A percentile compares a stretch with the other conserved stretches of the same genome.
These are phyloP conservation scores for Fusarium sambucinum DNA, from an alignment of 2,329 filamentous ascomycete species.

Conservation along the genomic window DNA sequence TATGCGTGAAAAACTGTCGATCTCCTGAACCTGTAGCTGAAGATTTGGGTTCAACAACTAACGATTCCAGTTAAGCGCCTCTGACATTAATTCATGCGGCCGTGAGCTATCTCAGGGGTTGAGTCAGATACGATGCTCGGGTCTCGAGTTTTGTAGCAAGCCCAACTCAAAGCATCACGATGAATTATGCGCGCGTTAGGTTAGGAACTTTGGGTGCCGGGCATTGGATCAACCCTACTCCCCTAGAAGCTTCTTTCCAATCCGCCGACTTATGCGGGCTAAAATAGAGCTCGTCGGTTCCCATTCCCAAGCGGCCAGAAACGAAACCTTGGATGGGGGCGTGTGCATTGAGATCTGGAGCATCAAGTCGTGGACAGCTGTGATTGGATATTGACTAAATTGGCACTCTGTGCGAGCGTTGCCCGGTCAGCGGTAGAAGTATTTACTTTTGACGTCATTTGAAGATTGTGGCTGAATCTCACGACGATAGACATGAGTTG, in stretches of 20 bases:
- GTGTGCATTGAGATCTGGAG: conserved; percentile 29
- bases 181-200: conserved; percentile 2
- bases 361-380: conserved; percentile 27
- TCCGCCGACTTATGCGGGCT: conserved; percentile 8
- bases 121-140: not conserved
- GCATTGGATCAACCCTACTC: not conserved
- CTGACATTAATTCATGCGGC: conserved; percentile 16
- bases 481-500: not conserved
- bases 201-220: conserved; percentile 1
- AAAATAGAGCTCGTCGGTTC: conserved; percentile 16
- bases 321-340: conserved; percentile 22
- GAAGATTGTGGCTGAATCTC: not conserved
- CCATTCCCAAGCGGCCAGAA: conserved; percentile 20
- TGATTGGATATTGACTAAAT: conserved; percentile 33
- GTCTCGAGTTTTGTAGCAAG: conserved; percentile 17
- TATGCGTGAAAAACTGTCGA: conserved; percentile 13
- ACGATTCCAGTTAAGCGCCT: conserved; percentile 13
- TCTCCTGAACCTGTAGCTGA: conserved; percentile 1
- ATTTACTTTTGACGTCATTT: conserved; percentile 54
- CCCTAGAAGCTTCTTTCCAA: conserved; percentile 21
- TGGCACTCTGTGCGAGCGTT: conserved; percentile 37
- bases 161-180: conserved; percentile 7
- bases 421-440: conserved; percentile 40
- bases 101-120: conserved; percentile 15
- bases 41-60: not conserved